Percentiles rank a stretch among this genome's conserved stretches.
Conservation (phyloP, 495 filamentous ascomycete species). For the Tuber borchii region DNA sequence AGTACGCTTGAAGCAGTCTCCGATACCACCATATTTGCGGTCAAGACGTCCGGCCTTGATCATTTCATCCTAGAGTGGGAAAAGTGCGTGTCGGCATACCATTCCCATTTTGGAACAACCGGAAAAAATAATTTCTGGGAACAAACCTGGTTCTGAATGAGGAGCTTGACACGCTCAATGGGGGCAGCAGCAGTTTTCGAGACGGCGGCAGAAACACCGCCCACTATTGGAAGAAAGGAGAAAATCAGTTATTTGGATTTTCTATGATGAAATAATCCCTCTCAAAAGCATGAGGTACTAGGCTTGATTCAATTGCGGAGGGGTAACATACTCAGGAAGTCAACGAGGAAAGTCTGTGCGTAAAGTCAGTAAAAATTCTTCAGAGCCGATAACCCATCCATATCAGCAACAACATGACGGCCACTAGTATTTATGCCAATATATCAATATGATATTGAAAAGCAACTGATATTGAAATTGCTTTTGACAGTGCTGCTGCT, state of each 20-base stretch:
- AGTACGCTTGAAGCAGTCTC: constrained; percentile 90
- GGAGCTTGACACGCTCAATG: constrained; percentile 99
- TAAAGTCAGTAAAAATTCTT: constrained; percentile 28
- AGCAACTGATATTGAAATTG: constrained; percentile 22
- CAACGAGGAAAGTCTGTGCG: constrained; percentile 60
- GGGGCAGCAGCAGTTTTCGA: constrained; percentile 99
- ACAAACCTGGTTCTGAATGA: constrained; percentile 99
- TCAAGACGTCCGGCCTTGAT: constrained; percentile 96
- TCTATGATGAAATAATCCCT: constrained; percentile 14
- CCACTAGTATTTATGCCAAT: neutral
- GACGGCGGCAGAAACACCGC: constrained; percentile 99
- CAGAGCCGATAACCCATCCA: constrained; percentile 18
- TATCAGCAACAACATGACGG: constrained; percentile 7
- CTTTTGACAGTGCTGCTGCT: constrained; percentile 8
- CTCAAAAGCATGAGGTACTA: constrained; percentile 3
- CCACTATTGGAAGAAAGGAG: constrained; percentile 50
- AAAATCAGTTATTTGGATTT: constrained; percentile 23
- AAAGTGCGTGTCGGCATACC: constrained; percentile 9
- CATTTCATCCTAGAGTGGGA: constrained; percentile 85
- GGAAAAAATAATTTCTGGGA: neutral
- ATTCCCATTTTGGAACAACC: constrained; percentile 8
- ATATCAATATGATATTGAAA: neutral
- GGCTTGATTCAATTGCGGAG: constrained; percentile 8
- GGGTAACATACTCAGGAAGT: constrained; percentile 89
- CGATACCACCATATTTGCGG: constrained; percentile 90